These are phyloP conservation scores for Gillenia trifoliata DNA, from an alignment of 306 rosid genomes.

Conservation along the genomic window DNA sequence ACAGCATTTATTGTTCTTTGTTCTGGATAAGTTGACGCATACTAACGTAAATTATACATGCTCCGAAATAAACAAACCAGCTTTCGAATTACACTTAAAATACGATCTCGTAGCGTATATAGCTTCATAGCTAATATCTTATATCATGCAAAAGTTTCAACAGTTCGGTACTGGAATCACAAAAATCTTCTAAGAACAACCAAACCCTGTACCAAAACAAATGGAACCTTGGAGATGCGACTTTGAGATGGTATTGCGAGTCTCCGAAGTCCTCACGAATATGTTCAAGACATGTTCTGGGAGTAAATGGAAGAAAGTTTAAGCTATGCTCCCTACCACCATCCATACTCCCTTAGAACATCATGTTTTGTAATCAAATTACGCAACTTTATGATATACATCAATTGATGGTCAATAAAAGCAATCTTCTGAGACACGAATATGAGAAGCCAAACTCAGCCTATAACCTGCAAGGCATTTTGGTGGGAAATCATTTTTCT, in stretches of 20 bases:
- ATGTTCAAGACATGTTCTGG: background rate
- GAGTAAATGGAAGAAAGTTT: background rate
- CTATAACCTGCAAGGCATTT: background rate
- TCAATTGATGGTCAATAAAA: background rate
- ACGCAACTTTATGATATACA: background rate
- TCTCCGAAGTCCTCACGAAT: background rate
- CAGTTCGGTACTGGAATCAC: background rate
- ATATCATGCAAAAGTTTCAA: background rate
- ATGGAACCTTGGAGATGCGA: background rate
- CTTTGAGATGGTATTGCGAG: too few species aligned
- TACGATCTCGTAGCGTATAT: background rate
- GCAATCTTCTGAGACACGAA: background rate
- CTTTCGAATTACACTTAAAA: background rate
- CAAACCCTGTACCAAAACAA: background rate
- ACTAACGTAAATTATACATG: too few species aligned
- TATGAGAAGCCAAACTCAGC: background rate
- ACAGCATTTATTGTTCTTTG: too few species aligned
- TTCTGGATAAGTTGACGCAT: too few species aligned
- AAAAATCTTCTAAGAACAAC: background rate
- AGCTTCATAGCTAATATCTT: background rate
- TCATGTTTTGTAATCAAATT: background rate
- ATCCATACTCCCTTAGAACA: background rate
- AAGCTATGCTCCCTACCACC: background rate
- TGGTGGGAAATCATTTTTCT: background rate
- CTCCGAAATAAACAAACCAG: too few species aligned